A percentile compares a stretch with the other conserved stretches of the same genome.
Evolutionary conservation across 441 rosid genomes (phyloP).

Genomic region (Dalechampia spathulata): DNA sequence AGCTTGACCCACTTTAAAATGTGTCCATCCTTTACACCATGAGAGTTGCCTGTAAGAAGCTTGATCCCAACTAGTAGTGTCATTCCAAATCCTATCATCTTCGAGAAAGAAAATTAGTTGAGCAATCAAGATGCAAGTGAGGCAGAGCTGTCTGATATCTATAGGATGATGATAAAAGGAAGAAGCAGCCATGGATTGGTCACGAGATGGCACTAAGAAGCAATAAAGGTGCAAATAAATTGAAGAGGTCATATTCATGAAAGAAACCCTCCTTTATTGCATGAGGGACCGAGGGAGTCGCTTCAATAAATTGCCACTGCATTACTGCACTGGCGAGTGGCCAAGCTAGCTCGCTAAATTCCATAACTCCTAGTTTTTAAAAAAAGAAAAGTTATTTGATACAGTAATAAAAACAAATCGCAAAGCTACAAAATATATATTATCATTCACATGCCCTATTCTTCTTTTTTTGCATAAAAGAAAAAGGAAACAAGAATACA

Average conservation of each 20-base stretch:
- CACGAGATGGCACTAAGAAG: conserved; percentile 16
- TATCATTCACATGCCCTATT: conserved; percentile 46
- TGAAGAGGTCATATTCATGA: conserved; percentile 24
- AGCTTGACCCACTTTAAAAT: background rate
- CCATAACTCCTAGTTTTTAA: conserved; percentile 9
- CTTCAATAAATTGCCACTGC: conserved; percentile 10
- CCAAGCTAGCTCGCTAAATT: conserved; percentile 28
- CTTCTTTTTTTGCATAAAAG: background rate
- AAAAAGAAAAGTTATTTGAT: conserved; percentile 2
- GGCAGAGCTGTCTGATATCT: conserved; percentile 16
- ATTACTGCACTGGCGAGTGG: conserved; percentile 4
- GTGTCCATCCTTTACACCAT: background rate
- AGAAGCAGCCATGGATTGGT: conserved; percentile 18
- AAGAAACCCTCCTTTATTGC: conserved; percentile 17
- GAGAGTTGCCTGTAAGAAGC: background rate
- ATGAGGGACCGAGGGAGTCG: conserved; percentile 41
- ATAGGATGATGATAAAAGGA: background rate
- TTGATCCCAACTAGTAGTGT: too few relatives aligned
- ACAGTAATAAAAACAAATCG: conserved; percentile 31
- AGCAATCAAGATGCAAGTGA: background rate
- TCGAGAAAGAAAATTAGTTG: background rate
- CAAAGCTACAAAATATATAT: conserved; percentile 39
- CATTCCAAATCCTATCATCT: background rate
- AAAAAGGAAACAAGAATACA: too few relatives aligned
- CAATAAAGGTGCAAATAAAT: too few relatives aligned